Conservation (phyloP, 805 yeast species). For the Saccharomyces eubayanus region DNA sequence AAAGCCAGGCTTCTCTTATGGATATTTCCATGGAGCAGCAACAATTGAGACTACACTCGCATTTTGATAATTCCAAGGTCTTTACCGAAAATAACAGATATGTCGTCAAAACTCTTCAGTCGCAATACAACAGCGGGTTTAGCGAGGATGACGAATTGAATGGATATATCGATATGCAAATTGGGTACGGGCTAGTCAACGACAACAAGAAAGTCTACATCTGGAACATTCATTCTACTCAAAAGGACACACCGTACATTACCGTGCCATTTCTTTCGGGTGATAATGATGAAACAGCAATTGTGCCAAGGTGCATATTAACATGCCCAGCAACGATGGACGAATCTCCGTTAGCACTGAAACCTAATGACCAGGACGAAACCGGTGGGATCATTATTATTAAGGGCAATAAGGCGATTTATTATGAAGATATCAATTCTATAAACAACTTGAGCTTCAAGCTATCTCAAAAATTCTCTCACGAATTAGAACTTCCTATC, state of each 20-base stretch:
- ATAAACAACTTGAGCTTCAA: slow-evolving; percentile 24
- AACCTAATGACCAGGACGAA: slow-evolving; percentile 42
- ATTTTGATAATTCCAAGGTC: slow-evolving; percentile 11
- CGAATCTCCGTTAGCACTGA: slow-evolving; percentile 7
- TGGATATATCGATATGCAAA: slow-evolving; percentile 41
- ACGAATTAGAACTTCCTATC: slow-evolving; percentile 17
- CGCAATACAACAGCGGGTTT: slow-evolving; percentile 8
- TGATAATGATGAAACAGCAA: slow-evolving; percentile 13
- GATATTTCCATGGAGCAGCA: slow-evolving; percentile 6
- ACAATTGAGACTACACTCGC: neutral
- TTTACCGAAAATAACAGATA: slow-evolving; percentile 29
- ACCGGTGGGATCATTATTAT: slow-evolving; percentile 52
- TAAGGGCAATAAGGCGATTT: slow-evolving; percentile 49
- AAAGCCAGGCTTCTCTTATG: slow-evolving; percentile 4
- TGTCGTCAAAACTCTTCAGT: slow-evolving; percentile 17
- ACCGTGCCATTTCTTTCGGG: slow-evolving; percentile 23
- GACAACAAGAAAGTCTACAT: slow-evolving; percentile 47
- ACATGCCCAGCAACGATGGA: slow-evolving; percentile 27
- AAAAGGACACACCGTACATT: slow-evolving; percentile 39
- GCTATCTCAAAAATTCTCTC: slow-evolving; percentile 23
- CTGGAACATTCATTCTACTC: slow-evolving; percentile 62
- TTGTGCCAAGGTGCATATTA: slow-evolving; percentile 20
- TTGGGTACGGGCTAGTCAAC: slow-evolving; percentile 43
- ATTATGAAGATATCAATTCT: slow-evolving; percentile 62
- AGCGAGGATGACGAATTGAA: slow-evolving; percentile 12